Evolutionary conservation across 345 rosid genomes (phyloP).

Genomic region (Eucalyptus victrix): DNA sequence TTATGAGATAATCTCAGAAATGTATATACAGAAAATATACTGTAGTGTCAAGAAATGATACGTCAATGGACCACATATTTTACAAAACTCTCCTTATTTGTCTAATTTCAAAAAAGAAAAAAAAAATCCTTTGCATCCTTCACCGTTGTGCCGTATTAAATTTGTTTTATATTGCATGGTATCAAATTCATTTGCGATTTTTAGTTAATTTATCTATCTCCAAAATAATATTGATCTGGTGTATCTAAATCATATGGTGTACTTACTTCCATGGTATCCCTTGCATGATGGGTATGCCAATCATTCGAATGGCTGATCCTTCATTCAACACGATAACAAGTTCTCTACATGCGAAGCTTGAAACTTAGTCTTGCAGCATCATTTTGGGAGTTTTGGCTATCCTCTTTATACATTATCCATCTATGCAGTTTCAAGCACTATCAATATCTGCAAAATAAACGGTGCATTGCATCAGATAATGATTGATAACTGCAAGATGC

Average conservation of each 20-base stretch:
- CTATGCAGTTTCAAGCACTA: constrained; percentile 14
- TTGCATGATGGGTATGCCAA: too few species aligned
- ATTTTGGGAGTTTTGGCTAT: neutral
- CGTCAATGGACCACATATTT: neutral
- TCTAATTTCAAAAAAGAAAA: neutral
- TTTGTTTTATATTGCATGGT: neutral
- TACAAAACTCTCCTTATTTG: neutral
- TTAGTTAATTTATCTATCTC: neutral
- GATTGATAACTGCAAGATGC: neutral
- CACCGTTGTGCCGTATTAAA: neutral
- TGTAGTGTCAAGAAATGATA: neutral
- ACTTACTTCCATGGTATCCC: too few species aligned
- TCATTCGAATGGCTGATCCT: too few species aligned
- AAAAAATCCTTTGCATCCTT: neutral
- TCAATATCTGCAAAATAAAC: constrained; percentile 4
- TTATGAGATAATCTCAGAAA: neutral
- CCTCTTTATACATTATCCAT: neutral
- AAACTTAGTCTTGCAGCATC: neutral
- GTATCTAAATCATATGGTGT: neutral
- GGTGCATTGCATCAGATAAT: neutral
- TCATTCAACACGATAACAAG: too few species aligned
- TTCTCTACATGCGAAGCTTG: neutral
- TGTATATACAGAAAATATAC: neutral
- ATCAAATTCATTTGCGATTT: neutral
- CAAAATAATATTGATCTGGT: neutral